Base-by-base conservation (phyloP, 139 green algal genomes). In the Limnomonas spitsbergensis region DNA sequence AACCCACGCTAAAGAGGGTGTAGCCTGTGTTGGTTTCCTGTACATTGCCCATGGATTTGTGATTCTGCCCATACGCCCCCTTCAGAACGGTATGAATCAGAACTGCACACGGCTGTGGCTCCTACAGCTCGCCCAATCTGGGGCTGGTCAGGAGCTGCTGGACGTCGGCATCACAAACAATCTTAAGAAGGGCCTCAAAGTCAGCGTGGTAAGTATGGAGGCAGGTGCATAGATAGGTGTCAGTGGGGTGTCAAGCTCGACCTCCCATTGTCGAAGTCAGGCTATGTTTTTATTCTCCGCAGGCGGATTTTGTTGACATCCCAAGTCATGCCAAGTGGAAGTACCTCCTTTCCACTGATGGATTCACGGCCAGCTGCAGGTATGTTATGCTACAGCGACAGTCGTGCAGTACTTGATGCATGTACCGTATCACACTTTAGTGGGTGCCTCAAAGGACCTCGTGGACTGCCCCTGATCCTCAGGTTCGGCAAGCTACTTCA, bases 141-240 rank as follows among this genome's bases (percentile, higher is more conserved):
- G 73, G 3, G 53, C 72, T 1, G 78, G 75, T 6, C 6, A 66
- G 36, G 31, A 52, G 37, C 69, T 84, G 56, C 56, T 87, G 2
- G 82, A 87, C 38, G 82, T 78, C 14, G 82, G 82, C 40, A 84
- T 87, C 39, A 87, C 82, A 14, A 83, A 84, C 82, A 84, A 84
- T 75, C 53, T 84, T 32, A 84, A 81, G 54, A 78, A 70, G 38
- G 69, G 69, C 20, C 35, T 76, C 66, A 72, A 78, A 20, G 73
- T 70, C 3, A 32, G 69, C 3, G 4, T 78, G 39, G 70, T 77
- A 37, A 61, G 70, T 77, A n/a, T n/a, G n/a, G n/a, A n/a, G n/a
- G n/a, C n/a, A n/a, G n/a, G n/a, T 68, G 53, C 53, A n/a, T 68
- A 3, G 53, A 56, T 56, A 56, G 9, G 47, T 56, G 47, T 56